These are phyloP conservation scores for Irpex lacteus DNA, from an alignment of 1,284 basidiomycete genomes.

Conservation along the genomic window DNA sequence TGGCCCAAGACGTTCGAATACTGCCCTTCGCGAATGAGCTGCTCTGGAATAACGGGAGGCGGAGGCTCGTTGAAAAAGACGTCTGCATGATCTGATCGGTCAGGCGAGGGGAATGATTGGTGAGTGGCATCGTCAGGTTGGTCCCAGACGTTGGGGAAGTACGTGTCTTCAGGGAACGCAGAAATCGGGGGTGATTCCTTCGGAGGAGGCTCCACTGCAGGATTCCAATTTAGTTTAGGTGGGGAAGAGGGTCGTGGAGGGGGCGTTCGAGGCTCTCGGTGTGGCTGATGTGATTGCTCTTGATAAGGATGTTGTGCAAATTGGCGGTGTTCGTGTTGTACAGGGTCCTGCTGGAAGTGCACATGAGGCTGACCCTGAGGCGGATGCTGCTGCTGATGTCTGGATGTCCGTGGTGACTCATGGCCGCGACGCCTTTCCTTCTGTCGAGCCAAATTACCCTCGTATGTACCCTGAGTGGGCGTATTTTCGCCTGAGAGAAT, in stretches of 20 bases:
- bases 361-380: neutral
- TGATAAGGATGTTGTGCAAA: neutral
- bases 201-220: conserved; percentile 73
- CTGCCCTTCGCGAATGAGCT: conserved; percentile 57
- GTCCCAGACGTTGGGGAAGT: conserved; percentile 77
- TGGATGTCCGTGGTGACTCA: neutral
- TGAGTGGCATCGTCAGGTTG: conserved; percentile 39
- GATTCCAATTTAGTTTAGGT: conserved; percentile 65
- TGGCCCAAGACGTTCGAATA: conserved; percentile 60
- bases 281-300: conserved; percentile 3
- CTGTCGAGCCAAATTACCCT: neutral
- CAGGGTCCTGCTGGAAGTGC: neutral
- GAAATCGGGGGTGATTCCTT: conserved; percentile 46
- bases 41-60: conserved; percentile 55
- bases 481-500: neutral
- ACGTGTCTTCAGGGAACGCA: conserved; percentile 63
- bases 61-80: conserved; percentile 63
- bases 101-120: conserved; percentile 25
- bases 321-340: neutral
- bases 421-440: neutral
- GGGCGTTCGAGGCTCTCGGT: conserved; percentile 16
- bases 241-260: conserved; percentile 51
- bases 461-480: neutral
- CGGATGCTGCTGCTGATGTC: neutral
- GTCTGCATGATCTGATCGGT: conserved; percentile 33